Evolutionary conservation across 108 stramenopile genomes (phyloP).

Genomic region (Conticribra weissflogii): DNA sequence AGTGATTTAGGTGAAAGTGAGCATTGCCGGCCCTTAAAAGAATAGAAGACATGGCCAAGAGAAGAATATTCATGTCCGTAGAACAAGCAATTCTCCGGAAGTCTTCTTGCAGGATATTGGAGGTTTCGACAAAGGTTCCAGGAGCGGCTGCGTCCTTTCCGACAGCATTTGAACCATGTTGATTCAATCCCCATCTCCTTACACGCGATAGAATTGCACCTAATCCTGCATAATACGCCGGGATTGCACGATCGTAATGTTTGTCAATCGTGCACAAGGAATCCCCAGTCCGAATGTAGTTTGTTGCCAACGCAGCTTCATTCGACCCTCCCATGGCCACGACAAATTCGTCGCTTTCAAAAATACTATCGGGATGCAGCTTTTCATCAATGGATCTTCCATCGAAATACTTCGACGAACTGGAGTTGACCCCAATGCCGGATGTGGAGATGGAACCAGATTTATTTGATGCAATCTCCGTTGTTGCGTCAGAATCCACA

Average conservation of each 20-base stretch:
- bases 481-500: background rate
- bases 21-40: slow-evolving; percentile 45
- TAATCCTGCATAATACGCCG: slow-evolving; percentile 47
- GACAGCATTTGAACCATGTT: background rate
- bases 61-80: slow-evolving; percentile 37
- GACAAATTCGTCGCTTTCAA: slow-evolving; percentile 38
- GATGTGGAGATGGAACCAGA: background rate
- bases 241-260: slow-evolving; percentile 31
- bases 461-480: no score
- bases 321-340: slow-evolving; percentile 47
- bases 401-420: background rate
- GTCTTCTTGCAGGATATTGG: slow-evolving; percentile 24
- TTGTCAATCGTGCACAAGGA: slow-evolving; percentile 9
- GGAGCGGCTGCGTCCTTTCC: background rate
- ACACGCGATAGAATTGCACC: slow-evolving; percentile 39
- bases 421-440: slow-evolving; percentile 1
- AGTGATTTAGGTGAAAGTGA: slow-evolving; percentile 32
- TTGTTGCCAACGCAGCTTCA: slow-evolving; percentile 34
- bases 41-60: slow-evolving; percentile 49
- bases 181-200: slow-evolving; percentile 26
- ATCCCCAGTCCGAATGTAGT: slow-evolving; percentile 49
- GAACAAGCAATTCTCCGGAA: slow-evolving; percentile 23
- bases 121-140: background rate
- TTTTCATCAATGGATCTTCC: slow-evolving; percentile 21
- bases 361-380: slow-evolving; percentile 28